These are phyloP conservation scores for Hibiscus syriacus DNA, from an alignment of 345 rosid species.

Conservation along the genomic window DNA sequence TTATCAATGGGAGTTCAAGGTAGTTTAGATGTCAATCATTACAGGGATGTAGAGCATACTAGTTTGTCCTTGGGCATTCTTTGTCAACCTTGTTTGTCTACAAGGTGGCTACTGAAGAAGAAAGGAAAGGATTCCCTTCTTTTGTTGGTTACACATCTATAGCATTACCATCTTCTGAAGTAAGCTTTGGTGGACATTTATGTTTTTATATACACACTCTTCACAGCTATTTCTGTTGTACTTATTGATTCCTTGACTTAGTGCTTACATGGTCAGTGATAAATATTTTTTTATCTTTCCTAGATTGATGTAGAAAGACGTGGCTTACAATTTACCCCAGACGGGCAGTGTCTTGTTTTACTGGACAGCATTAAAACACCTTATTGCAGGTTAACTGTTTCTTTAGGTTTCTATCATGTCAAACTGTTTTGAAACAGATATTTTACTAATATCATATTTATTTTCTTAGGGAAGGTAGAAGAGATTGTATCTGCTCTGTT, in stretches of 20 bases:
- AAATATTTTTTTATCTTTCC: conserved; percentile 8
- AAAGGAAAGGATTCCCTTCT: conserved; percentile 57
- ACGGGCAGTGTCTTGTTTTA: conserved; percentile 56
- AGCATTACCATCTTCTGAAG: conserved; percentile 37
- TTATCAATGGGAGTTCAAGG: conserved; percentile 20
- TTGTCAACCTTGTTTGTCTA: conserved; percentile 64
- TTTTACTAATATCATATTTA: conserved; percentile 7
- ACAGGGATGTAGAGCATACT: conserved; percentile 28
- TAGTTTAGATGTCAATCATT: conserved; percentile 26
- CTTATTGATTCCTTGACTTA: conserved; percentile 3
- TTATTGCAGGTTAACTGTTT: conserved; percentile 64
- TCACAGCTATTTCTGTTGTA: background rate
- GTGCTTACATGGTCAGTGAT: conserved; percentile 1
- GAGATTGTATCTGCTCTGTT: conserved; percentile 61
- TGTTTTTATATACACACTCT: conserved; percentile 8
- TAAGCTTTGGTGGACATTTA: conserved; percentile 39
- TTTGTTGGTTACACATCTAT: conserved; percentile 57
- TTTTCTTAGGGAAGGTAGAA: conserved; percentile 51
- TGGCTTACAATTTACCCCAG: conserved; percentile 58
- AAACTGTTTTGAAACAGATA: background rate
- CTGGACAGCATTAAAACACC: conserved; percentile 60
- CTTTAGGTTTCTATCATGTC: conserved; percentile 2
- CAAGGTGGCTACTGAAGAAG: conserved; percentile 42
- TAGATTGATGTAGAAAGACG: conserved; percentile 56
- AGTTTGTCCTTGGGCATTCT: no score